Evolutionary conservation across 78 protist species (phyloP), one percentile per base, ranked within the genome.

Genomic region (Dictyostelium brefeldianum): DNA sequence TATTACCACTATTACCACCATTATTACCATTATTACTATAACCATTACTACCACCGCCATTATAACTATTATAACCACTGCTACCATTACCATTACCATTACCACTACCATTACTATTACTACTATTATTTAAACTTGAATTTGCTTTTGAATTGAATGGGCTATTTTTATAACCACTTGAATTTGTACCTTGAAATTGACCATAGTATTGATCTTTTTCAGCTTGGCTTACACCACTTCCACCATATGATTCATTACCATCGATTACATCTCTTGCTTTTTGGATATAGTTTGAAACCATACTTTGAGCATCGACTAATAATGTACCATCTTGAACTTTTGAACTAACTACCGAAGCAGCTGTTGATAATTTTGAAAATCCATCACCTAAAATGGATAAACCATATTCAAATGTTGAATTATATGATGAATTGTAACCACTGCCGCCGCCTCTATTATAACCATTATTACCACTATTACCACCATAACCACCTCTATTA

Each of bases 321-420:
- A 87, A 78, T 50, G 93, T 87, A 11, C 93, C 93, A 78, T 87
- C 93, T 87, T 87, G 93, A 25, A 78, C 53, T 36, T 77, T 87
- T 47, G 65, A 41, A 48, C 78, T 64, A 27, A 87, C 93, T 50
- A 87, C 83, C 48, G 53, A 75, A 3, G 93, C 93, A 25, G 67
- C 93, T 9, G 81, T 57, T 1, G 25, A 12, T n/a, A 87, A 14
- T 50, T 64, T 74, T 11, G 25, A 46, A 51, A 87, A 57, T 29
- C 93, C 93, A 27, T 87, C 93, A 31, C 84, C 84, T 0, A 87
- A 17, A 22, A 87, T 31, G 14, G 93, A 87, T 36, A 87, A 51
- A 51, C 93, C 93, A 87, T 87, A 87, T n/a, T 87, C 93, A 10
- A 87, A 36, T 36, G 83, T 48, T 46, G 83, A 64, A 17, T 25